Evolutionary conservation across 495 filamentous ascomycete genomes (phyloP), one percentile per base, ranked within the genome.

Genomic region (Cairneyella variabilis): DNA sequence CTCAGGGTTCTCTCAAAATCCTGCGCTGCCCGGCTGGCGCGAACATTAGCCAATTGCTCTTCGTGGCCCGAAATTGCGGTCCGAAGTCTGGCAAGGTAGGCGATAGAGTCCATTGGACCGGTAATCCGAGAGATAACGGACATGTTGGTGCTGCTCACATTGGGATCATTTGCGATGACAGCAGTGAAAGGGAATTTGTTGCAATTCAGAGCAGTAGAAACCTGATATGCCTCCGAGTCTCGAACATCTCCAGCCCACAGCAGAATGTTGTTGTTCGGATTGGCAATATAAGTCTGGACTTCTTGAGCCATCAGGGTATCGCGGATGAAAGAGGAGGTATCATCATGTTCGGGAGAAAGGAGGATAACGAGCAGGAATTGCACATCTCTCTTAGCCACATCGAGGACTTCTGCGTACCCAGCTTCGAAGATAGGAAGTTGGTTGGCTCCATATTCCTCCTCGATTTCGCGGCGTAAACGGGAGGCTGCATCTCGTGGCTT

Each of bases 171-270:
- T 23, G 85, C 87, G 22, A 96, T 82, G 0, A 96, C 71, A 26
- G 84, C 89, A 0, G 87, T 84, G 65, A 91, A 96, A 3, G 93
- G 93, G 63, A 90, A 96, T 62, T 93, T 93, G 59, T 86, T 92
- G 66, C 85, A 90, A 59, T 83, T 82, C 49, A 97, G 80, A 25
- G 89, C 85, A 27, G 78, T 80, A 27, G 90, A 79, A 21, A 96
- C 89, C 66, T 97, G 90, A 65, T 95, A 97, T 4, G 91, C 87
- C 67, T 98, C 93, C 3, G 90, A 83, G 62, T 98, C 93, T 56
- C 87, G 83, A 1, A 97, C 85, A 54, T 86, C 95, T 17, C 95
- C 93, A 17, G 82, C 90, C 93, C 93, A 98, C 3, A 97, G 64
- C 2, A 97, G 72, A 36, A 97, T 78, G 56, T 88, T 85, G 63